A percentile compares a stretch with the other conserved stretches of the same genome.
These are phyloP conservation scores for Orbilia brochopaga DNA, from an alignment of 2,329 filamentous ascomycete species.

Conservation along the genomic window DNA sequence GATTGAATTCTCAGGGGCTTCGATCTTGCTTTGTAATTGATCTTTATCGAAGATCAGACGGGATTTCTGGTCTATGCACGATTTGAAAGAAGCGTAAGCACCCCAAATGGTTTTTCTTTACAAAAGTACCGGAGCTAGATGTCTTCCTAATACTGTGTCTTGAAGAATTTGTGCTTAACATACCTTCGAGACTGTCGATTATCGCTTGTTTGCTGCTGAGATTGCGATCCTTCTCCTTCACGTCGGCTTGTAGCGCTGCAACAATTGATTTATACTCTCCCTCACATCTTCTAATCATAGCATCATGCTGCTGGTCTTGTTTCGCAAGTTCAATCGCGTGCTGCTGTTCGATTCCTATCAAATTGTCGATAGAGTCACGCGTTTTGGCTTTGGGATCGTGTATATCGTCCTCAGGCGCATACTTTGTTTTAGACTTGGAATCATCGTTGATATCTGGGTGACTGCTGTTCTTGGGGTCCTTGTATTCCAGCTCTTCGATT, in stretches of 20 bases:
- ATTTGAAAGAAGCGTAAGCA: too few species aligned
- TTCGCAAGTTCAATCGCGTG: not conserved
- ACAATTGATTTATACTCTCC: not conserved
- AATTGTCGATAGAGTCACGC: not conserved
- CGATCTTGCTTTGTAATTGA: conserved; percentile 9
- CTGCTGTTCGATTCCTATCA: not conserved
- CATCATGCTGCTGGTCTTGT: not conserved
- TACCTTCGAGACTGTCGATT: conserved; percentile 14
- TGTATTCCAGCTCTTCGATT: conserved; percentile 3
- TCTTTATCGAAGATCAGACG: conserved; percentile 3
- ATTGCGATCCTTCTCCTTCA: conserved; percentile 5
- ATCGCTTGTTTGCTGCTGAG: conserved; percentile 7
- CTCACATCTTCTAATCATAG: not conserved
- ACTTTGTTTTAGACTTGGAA: too few species aligned
- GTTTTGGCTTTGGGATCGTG: not conserved
- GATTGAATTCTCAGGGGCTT: not conserved
- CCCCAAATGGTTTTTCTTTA: too few species aligned
- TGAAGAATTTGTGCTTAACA: not conserved
- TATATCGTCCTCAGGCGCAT: not conserved
- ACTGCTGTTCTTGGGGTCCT: too few species aligned
- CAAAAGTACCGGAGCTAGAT: not conserved
- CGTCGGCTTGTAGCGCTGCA: not conserved
- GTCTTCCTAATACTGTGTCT: not conserved
- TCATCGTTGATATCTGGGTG: too few species aligned
- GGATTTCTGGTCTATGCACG: conserved; percentile 3